Evolutionary conservation across 1,139 yeast species (phyloP).

Genomic region (Kurtzmaniella quercitrusa): DNA sequence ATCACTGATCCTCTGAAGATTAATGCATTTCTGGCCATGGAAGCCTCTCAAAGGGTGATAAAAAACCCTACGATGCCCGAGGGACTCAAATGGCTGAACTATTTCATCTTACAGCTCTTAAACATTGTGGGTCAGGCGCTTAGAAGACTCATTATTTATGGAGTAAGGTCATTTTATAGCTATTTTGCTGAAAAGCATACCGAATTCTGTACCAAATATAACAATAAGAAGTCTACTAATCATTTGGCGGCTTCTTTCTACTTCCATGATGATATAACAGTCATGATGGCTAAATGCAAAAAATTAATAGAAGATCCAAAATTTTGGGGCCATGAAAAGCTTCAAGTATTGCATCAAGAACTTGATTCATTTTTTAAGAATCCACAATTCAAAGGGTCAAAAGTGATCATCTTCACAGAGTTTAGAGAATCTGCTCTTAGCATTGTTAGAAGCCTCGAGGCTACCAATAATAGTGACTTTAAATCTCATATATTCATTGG

Average conservation of each 20-base stretch:
- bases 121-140: slow-evolving; percentile 74
- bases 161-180: slow-evolving; percentile 69
- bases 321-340: slow-evolving; percentile 72
- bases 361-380: slow-evolving; percentile 50
- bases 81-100: slow-evolving; percentile 69
- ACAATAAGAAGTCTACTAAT: slow-evolving; percentile 47
- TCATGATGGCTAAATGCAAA: slow-evolving; percentile 44
- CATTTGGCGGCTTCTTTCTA: slow-evolving; percentile 60
- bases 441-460: slow-evolving; percentile 65
- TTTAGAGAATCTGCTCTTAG: slow-evolving; percentile 86
- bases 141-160: slow-evolving; percentile 71
- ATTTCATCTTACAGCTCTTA: slow-evolving; percentile 55
- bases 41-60: slow-evolving; percentile 56
- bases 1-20: slow-evolving; percentile 62
- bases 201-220: slow-evolving; percentile 57
- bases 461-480: slow-evolving; percentile 23
- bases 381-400: slow-evolving; percentile 42
- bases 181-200: slow-evolving; percentile 56
- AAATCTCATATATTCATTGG: slow-evolving; percentile 91
- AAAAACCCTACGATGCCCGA: slow-evolving; percentile 53
- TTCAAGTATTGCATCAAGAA: slow-evolving; percentile 57
- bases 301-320: slow-evolving; percentile 32
- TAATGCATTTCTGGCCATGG: slow-evolving; percentile 70
- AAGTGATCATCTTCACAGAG: slow-evolving; percentile 85
- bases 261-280: slow-evolving; percentile 43